Evolutionary conservation across 164 flowering plant genomes (phyloP), one percentile per base, ranked within the genome.

Genomic region (Vitis rotundifolia): DNA sequence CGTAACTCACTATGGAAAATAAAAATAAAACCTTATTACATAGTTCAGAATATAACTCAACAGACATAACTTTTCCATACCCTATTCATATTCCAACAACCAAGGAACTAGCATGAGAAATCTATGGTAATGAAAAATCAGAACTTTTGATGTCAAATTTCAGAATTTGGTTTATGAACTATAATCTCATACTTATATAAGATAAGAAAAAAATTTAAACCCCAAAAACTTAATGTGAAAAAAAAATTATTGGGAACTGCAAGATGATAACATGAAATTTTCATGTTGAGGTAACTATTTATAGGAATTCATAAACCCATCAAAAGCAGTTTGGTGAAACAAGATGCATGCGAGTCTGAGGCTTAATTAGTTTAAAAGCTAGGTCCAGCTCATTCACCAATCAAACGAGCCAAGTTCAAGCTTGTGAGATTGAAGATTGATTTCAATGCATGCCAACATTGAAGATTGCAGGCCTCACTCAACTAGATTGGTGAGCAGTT

Each of bases 1-100:
- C 76, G 75, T 68, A 85, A 82, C 79, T 78, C 78, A 80, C 83
- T 50, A 81, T 72, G 73, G 68, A 80, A 82, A 76, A 68, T 26
- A 64, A 69, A 54, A 65, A 53, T 68, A 49, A 64, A 16, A 31
- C 71, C 61, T 62, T 51, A 16, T 64, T n/a, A 70, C 44, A 59
- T 12, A 64, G 22, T 70, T 47, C 6, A 70, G 49, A 59, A 66
- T 64, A 62, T 15, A 60, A 63, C 63, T 68, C 50, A 70, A 58
- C 11, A 16, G 29, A 66, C 19, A 15, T 53, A 51, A 3, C 8
- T 28, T 19, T 70, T n/a, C 28, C 47, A 52, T n/a, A 22, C 72
- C 64, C 63, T 58, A 73, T 13, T 62, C 44, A 62, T 37, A 9
- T 5, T n/a, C 1, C 11, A 68, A 59, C 61, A 3, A 22, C 14